These are phyloP conservation scores for Aspergillus funiculosus DNA, from an alignment of 495 filamentous ascomycete genomes.

Conservation along the genomic window DNA sequence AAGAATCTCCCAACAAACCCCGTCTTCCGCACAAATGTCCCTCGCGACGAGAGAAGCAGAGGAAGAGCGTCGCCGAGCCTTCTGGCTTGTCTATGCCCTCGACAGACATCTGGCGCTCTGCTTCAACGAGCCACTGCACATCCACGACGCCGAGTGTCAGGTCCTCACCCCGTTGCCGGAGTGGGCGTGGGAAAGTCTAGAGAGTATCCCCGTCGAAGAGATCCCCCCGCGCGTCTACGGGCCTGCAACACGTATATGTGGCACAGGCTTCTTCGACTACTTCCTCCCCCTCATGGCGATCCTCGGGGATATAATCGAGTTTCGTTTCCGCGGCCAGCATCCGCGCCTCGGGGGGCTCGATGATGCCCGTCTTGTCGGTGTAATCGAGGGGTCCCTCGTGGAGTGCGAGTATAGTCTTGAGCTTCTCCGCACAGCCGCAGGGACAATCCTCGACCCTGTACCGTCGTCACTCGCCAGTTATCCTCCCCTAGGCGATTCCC, in stretches of 20 bases:
- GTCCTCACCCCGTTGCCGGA: conserved; percentile 32
- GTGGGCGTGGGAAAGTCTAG: conserved; percentile 29
- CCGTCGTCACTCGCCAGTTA: neutral
- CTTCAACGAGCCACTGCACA: conserved; percentile 42
- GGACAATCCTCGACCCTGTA: neutral
- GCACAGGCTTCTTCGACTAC: conserved; percentile 60
- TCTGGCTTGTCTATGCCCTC: conserved; percentile 48
- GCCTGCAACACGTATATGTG: conserved; percentile 25
- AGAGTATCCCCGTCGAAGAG: conserved; percentile 18
- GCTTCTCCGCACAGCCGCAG: neutral
- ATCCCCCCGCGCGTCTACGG: conserved; percentile 24
- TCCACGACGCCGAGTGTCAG: conserved; percentile 44
- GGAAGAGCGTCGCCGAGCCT: conserved; percentile 45
- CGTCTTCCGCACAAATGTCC: neutral
- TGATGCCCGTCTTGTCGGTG: neutral
- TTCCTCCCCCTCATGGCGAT: conserved; percentile 81
- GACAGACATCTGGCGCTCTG: conserved; percentile 48
- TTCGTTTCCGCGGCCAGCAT: conserved; percentile 70
- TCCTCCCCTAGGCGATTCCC: no score
- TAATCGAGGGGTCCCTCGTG: neutral
- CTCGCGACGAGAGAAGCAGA: conserved; percentile 26
- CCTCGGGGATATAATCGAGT: conserved; percentile 74
- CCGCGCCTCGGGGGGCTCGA: conserved; percentile 54
- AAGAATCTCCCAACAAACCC: neutral
- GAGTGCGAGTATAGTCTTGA: conserved; percentile 4